These are phyloP conservation scores for Heimioporus retisporus DNA, from an alignment of 1,284 basidiomycete genomes.

Conservation along the genomic window DNA sequence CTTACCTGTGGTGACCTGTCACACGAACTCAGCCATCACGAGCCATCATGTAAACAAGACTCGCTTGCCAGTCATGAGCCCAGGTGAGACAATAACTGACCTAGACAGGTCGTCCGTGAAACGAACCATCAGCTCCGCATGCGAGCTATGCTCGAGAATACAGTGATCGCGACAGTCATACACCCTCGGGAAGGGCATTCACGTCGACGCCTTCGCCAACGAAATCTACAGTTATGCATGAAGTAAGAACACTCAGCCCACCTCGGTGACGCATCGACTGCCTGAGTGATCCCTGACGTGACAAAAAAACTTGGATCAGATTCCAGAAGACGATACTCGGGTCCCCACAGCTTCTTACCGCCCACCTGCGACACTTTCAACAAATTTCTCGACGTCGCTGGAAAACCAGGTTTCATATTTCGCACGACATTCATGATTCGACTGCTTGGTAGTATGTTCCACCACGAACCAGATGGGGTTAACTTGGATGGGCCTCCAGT, in stretches of 20 bases:
- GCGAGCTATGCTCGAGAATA: conserved; percentile 50
- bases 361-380: conserved; percentile 39
- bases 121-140: conserved; percentile 45
- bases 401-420: conserved; percentile 41
- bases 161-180: conserved; percentile 52
- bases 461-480: conserved; percentile 44
- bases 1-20: conserved; percentile 47
- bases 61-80: conserved; percentile 37
- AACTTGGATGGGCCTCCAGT: conserved; percentile 60
- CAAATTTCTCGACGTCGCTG: conserved; percentile 37
- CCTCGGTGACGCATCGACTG: conserved; percentile 45
- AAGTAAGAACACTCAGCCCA: background rate
- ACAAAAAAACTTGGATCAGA: conserved; percentile 39
- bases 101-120: conserved; percentile 38
- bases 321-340: conserved; percentile 42
- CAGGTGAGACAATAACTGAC: conserved; percentile 27
- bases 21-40: conserved; percentile 15
- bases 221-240: conserved; percentile 41
- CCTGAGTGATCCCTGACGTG: conserved; percentile 58
- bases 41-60: conserved; percentile 21
- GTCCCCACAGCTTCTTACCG: conserved; percentile 38
- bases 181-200: conserved; percentile 56
- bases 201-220: conserved; percentile 59
- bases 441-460: conserved; percentile 40
- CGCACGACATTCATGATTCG: conserved; percentile 36